phyloP scores from a whole-genome alignment of 139 green algal species.

The Micractinium sp. region DNA sequence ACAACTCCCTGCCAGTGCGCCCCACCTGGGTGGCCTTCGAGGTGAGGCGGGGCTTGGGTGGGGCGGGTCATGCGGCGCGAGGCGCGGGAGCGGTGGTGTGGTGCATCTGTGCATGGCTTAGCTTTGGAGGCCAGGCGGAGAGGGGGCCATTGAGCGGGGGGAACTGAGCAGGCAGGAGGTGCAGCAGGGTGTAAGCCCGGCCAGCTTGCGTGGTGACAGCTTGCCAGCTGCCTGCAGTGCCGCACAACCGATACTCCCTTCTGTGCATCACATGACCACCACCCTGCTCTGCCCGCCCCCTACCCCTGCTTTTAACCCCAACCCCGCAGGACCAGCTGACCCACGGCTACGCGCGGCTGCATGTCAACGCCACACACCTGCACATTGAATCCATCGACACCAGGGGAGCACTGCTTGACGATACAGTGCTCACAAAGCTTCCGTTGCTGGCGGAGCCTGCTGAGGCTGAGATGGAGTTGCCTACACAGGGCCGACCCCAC shows the following conservation, averaged over 20 bases:
- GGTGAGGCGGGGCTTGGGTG: background rate
- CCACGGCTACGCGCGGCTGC: background rate
- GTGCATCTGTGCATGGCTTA: background rate
- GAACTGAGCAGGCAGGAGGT: background rate
- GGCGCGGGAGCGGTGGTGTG: background rate
- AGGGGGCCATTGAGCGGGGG: background rate
- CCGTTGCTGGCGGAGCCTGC: too few relatives aligned
- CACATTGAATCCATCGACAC: background rate
- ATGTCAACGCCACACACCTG: conserved; percentile 9
- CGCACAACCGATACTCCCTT: background rate
- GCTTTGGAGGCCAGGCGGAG: too few relatives aligned
- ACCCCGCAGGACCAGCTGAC: background rate
- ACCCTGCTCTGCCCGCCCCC: background rate
- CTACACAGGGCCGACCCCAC: background rate
- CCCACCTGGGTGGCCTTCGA: conserved; percentile 7
- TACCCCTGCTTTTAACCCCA: too few relatives aligned
- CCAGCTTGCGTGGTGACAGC: background rate
- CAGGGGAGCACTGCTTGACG: background rate
- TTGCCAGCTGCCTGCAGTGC: background rate
- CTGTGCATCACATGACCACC: too few relatives aligned
- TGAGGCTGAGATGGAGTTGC: too few relatives aligned
- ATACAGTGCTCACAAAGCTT: background rate
- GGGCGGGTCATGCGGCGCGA: background rate
- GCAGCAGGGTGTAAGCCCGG: background rate
- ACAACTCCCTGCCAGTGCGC: background rate